Evolutionary conservation across 345 rosid species (phyloP).

Genomic region (Capsella bursapastoris): DNA sequence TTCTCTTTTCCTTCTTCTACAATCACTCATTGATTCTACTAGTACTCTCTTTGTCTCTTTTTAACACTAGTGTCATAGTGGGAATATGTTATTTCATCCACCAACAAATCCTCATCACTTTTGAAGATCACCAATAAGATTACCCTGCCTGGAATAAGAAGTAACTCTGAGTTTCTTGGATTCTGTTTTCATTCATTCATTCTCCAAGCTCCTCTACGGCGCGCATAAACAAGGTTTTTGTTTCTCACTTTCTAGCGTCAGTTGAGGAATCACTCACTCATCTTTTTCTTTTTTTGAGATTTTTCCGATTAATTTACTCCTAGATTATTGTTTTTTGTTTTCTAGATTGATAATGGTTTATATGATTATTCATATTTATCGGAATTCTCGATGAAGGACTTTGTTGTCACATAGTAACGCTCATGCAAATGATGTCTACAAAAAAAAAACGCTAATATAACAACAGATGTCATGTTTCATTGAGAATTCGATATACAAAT

Average conservation of each 20-base stretch:
- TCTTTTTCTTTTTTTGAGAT: no score
- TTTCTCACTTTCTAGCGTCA: background rate
- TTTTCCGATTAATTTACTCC: background rate
- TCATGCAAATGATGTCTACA: constrained; percentile 29
- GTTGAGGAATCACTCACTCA: background rate
- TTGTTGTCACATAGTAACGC: background rate
- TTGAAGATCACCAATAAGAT: constrained; percentile 7
- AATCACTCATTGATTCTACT: background rate
- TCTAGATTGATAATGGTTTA: background rate
- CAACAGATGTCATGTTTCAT: constrained; percentile 5
- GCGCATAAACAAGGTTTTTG: constrained; percentile 20
- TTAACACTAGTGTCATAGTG: background rate
- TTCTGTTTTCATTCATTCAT: constrained; percentile 20
- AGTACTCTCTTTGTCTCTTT: background rate
- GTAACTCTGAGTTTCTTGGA: constrained; percentile 2
- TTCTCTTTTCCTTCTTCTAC: background rate
- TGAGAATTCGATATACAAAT: background rate
- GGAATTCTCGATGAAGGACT: background rate
- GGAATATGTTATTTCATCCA: constrained; percentile 9
- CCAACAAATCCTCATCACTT: background rate
- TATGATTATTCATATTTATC: background rate
- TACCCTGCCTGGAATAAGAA: background rate
- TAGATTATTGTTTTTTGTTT: background rate
- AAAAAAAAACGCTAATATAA: background rate
- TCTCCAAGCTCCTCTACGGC: constrained; percentile 22